Base-by-base conservation (phyloP, 768 basidiomycete genomes). In the Phaeotremella skinneri region DNA sequence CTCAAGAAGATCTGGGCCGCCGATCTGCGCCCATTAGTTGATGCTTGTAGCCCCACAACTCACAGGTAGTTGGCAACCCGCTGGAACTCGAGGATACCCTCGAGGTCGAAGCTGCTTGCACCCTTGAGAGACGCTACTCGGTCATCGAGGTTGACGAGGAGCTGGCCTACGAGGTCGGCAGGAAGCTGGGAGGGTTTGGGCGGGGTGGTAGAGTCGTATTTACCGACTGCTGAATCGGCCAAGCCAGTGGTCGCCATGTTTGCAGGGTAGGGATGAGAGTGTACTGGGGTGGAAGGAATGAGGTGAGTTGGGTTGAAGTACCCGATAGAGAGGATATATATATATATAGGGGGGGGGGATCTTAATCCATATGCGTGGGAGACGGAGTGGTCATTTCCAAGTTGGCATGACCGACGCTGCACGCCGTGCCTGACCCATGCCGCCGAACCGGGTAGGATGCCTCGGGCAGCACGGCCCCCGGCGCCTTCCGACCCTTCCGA, bases 151-250 rank as follows among this genome's bases (percentile, higher is more conserved):
- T 81, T 69, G 47, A 85, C 81, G 2, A 80, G 75, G 49, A 79
- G 79, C 21, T 84, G 75, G 20, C 83, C 79, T 49, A 87, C 67
- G 13, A 81, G 76, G 34, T 86, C 83, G 0, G 54, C 45, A 14
- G 87, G 83, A 41, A 90, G 81, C 27, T 79, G 81, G 31, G 88
- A 89, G 1, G 84, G 78, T 56, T 87, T 87, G 3, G 88, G 79
- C 51, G 85, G 83, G 2, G 88, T 69, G 50, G 61, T 59, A 21
- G 68, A 66, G 56, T 74, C 72, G 56, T 68, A 74, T 30, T 69
- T 66, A 13, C 63, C 47, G 4, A 54, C 57, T 21, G 57, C 37
- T 7, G 72, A 71, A 27, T 63, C 60, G n/a, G 72, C 67, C 39
- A 74, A 59, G 39, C 68, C 68, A 39, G 72, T 74, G 16, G 72